Evolutionary conservation across 2,329 filamentous ascomycete genomes (phyloP).

Genomic region (Pseudogymnoascus destructans): DNA sequence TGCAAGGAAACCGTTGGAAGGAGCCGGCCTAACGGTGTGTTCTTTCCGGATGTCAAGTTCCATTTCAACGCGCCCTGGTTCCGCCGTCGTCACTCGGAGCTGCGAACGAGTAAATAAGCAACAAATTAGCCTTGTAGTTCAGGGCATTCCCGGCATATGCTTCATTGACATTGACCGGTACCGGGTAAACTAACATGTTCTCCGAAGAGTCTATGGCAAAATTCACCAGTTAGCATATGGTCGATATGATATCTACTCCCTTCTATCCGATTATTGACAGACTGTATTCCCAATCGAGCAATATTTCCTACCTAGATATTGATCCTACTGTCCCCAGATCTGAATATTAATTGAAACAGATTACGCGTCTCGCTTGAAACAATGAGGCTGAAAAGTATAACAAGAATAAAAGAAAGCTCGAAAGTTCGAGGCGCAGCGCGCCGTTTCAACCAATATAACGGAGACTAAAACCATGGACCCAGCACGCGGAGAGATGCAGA

Average conservation of each 20-base stretch:
- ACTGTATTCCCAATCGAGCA: not conserved
- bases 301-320: not conserved
- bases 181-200: conserved; percentile 22
- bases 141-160: not conserved
- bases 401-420: not conserved
- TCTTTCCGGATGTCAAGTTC: conserved; percentile 62
- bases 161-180: not conserved
- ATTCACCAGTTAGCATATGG: conserved; percentile 1
- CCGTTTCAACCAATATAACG: not conserved
- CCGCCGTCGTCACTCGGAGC: conserved; percentile 54
- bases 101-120: conserved; percentile 25
- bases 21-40: conserved; percentile 49
- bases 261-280: not conserved
- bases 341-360: not conserved
- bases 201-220: conserved; percentile 23
- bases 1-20: not conserved
- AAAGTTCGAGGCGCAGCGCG: not conserved
- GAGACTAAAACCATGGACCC: not conserved
- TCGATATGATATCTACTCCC: not conserved
- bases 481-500: not conserved
- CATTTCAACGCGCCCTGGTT: conserved; percentile 57
- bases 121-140: not conserved
- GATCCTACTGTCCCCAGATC: not conserved
- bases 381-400: conserved; percentile 7
- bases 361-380: not conserved